These are phyloP conservation scores for Ustilago shanxiensis DNA, from an alignment of 1,284 basidiomycete species.

Conservation along the genomic window DNA sequence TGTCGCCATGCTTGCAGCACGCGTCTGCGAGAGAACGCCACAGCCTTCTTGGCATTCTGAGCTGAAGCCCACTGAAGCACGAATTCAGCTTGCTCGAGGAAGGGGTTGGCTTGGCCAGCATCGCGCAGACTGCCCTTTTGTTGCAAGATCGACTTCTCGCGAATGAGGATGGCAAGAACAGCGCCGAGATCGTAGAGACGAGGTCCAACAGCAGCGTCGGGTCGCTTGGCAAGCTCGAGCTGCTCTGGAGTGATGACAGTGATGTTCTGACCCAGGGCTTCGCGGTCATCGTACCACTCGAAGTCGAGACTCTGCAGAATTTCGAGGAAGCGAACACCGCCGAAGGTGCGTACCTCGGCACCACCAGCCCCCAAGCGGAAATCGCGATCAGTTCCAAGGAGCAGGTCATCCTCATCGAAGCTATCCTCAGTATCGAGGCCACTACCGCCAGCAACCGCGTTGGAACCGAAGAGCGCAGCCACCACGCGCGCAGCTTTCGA, in stretches of 20 bases:
- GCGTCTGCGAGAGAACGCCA: constrained; percentile 53
- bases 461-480: constrained; percentile 60
- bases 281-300: constrained; percentile 82
- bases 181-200: constrained; percentile 80
- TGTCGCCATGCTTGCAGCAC: constrained; percentile 65
- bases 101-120: constrained; percentile 48
- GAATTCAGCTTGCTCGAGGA: constrained; percentile 58
- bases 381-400: constrained; percentile 41
- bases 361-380: constrained; percentile 47
- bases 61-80: constrained; percentile 62
- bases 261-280: constrained; percentile 75
- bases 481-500: constrained; percentile 65
- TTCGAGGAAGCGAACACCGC: constrained; percentile 87
- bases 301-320: constrained; percentile 87
- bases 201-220: constrained; percentile 80
- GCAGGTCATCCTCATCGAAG: constrained; percentile 46
- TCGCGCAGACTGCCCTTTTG: constrained; percentile 55
- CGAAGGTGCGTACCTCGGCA: constrained; percentile 63
- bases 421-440: constrained; percentile 33
- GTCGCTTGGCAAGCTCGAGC: constrained; percentile 81
- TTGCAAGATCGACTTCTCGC: constrained; percentile 52
- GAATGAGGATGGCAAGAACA: constrained; percentile 72
- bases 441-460: constrained; percentile 33
- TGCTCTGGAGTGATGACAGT: constrained; percentile 73
- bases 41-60: constrained; percentile 63